These are phyloP conservation scores for Elsinoe australis DNA, from an alignment of 2,329 filamentous ascomycete species.

Conservation along the genomic window DNA sequence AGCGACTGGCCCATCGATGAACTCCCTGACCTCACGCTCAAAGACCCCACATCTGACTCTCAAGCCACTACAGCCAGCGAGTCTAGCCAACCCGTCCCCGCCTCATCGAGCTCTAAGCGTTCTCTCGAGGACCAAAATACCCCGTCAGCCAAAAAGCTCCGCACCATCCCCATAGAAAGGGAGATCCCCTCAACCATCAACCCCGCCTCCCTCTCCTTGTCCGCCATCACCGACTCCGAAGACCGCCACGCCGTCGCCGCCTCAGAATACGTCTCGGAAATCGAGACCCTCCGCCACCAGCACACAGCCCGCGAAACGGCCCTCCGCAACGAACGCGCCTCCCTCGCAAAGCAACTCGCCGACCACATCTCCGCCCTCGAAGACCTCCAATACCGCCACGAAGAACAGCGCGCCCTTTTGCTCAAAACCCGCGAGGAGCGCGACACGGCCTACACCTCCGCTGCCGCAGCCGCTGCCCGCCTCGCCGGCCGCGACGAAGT, in stretches of 20 bases:
- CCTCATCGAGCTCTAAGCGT: slow-evolving; percentile 15
- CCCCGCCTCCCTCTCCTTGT: slow-evolving; percentile 31
- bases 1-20: slow-evolving; percentile 20
- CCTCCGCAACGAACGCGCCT: not conserved
- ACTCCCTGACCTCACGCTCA: slow-evolving; percentile 11
- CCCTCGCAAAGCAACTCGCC: slow-evolving; percentile 23
- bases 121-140: slow-evolving; percentile 4
- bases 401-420: slow-evolving; percentile 28
- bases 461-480: slow-evolving; percentile 23
- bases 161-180: slow-evolving; percentile 19
- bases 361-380: slow-evolving; percentile 27
- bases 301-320: slow-evolving; percentile 5
- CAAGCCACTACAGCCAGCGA: slow-evolving; percentile 13
- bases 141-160: slow-evolving; percentile 24
- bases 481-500: slow-evolving; percentile 20
- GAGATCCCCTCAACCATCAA: slow-evolving; percentile 27
- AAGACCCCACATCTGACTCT: slow-evolving; percentile 12
- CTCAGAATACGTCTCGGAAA: slow-evolving; percentile 3
- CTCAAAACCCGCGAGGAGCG: slow-evolving; percentile 24
- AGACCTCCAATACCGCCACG: slow-evolving; percentile 29
- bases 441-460: slow-evolving; percentile 24
- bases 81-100: not conserved
- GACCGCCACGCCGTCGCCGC: slow-evolving; percentile 24
- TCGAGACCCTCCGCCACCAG: slow-evolving; percentile 2
- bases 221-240: slow-evolving; percentile 38